Conservation (phyloP, 495 filamentous ascomycete species). For the Neurospora sp. region DNA sequence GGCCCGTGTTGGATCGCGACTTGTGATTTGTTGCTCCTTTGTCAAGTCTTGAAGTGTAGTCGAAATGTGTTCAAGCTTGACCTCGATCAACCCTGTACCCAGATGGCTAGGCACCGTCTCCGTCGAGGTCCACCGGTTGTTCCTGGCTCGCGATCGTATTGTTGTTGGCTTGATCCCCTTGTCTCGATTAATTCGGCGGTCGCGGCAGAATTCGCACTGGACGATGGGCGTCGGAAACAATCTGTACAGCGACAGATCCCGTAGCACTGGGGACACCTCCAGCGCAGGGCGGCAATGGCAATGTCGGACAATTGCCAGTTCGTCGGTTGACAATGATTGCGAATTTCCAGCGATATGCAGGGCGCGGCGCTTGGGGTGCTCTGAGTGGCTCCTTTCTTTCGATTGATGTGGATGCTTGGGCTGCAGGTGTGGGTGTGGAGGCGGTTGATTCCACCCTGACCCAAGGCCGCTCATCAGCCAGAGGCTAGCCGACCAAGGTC, state of each 20-base stretch:
- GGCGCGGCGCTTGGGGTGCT: not conserved
- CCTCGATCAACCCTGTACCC: not conserved
- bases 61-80: not conserved
- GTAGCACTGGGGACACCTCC: not conserved
- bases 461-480: not conserved
- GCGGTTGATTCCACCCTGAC: not conserved
- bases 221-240: not conserved
- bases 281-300: not conserved
- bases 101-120: not conserved
- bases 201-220: not conserved
- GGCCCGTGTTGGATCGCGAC: not conserved
- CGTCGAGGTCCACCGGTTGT: not conserved
- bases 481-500: not conserved
- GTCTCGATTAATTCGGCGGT: not conserved
- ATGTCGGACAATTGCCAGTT: constrained; percentile 1
- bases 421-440: not conserved
- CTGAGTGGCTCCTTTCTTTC: not conserved
- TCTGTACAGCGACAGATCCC: not conserved
- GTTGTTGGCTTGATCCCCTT: not conserved
- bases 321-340: not conserved
- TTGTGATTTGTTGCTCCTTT: not conserved
- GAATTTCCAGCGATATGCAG: constrained; percentile 4
- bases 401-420: not conserved
- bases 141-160: not conserved
- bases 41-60: not conserved